phyloP scores from a whole-genome alignment of 2,329 filamentous ascomycete genomes.

The Hawksworthiomyces lignivorus region DNA sequence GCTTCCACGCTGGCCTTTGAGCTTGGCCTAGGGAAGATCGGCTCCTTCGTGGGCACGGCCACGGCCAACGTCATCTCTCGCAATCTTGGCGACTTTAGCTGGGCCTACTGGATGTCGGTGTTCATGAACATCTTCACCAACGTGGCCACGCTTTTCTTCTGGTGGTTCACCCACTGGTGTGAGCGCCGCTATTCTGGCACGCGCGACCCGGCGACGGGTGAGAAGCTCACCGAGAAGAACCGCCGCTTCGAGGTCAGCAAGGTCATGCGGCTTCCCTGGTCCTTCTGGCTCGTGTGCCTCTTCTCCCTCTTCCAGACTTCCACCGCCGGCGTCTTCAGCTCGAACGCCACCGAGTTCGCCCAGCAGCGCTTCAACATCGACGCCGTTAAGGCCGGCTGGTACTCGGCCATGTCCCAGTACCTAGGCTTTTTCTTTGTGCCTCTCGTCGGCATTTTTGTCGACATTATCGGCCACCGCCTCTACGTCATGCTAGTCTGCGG shows the following conservation, averaged over 20 bases:
- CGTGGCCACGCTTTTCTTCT: constrained; percentile 40
- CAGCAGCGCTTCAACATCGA: constrained; percentile 51
- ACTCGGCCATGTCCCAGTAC: constrained; percentile 49
- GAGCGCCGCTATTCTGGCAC: constrained; percentile 35
- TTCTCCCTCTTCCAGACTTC: constrained; percentile 54
- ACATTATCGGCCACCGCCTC: constrained; percentile 34
- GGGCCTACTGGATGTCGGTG: constrained; percentile 55
- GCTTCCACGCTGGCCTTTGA: constrained; percentile 55
- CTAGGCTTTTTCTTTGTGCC: constrained; percentile 51
- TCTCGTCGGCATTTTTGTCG: constrained; percentile 29
- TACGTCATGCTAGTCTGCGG: constrained; percentile 33
- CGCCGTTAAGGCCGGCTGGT: constrained; percentile 52
- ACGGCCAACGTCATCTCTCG: constrained; percentile 15
- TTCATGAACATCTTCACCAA: constrained; percentile 60
- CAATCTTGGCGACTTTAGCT: constrained; percentile 45
- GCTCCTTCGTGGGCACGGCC: constrained; percentile 49
- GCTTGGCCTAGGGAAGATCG: constrained; percentile 53
- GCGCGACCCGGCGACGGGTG: constrained; percentile 48
- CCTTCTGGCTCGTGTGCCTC: constrained; percentile 46
- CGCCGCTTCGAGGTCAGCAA: constrained; percentile 49
- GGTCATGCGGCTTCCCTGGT: constrained; percentile 50
- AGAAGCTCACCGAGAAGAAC: constrained; percentile 51
- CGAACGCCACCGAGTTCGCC: constrained; percentile 54
- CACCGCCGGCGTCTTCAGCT: constrained; percentile 44
- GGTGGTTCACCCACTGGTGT: constrained; percentile 43